Evolutionary conservation across 192 early-diverging fungal genomes (phyloP), one percentile per base, ranked within the genome.

Genomic region (Entomortierella parvispora): DNA sequence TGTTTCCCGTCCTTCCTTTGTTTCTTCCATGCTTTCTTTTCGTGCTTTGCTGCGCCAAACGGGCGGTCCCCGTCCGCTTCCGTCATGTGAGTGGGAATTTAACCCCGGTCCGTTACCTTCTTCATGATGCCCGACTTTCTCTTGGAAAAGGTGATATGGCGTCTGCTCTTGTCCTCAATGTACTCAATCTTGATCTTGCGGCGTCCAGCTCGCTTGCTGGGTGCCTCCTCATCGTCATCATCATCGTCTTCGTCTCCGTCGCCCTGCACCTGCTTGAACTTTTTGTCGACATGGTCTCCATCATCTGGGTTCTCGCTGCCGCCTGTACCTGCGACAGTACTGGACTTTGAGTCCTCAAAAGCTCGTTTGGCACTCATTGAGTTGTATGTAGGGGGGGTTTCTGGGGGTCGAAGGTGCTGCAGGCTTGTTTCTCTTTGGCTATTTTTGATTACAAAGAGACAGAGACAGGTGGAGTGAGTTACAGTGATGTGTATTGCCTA

Each of bases 51-150:
- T 14, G 12, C 15, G 17, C 15, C 26, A 14, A 0, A 1, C 26
- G 1, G n/a, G 28, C 32, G 48, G 14, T 7, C 48, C 22, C 49
- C 49, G 25, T 9, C n/a, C n/a, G 10, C 5, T 17, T 10, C 5
- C 54, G 22, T 29, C 22, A 17, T 14, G 29, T 17, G 14, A 6
- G 20, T 20, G 3, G 14, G 12, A 14, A 2, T 7, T 20, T 3
- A 11, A 20, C 20, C 18, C 31, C 22, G 22, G n/a, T 34, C 4
- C 20, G 20, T 22, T 77, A 90, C 90, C 90, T 98, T 98, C 83
- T 98, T 98, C 96, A 98, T 96, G 69, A 98, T 96, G 44, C 96
- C 96, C n/a, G 95, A 93, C 76, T 96, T 97, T 72, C 96, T 90
- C 80, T 98, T 98, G 76, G 88, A 91, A 67, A 98, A 97, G 8